Percentiles rank a stretch among this genome's conserved stretches.
Evolutionary conservation across 169 alveolate species (phyloP).

Genomic region (Cryptosporidium sp.): DNA sequence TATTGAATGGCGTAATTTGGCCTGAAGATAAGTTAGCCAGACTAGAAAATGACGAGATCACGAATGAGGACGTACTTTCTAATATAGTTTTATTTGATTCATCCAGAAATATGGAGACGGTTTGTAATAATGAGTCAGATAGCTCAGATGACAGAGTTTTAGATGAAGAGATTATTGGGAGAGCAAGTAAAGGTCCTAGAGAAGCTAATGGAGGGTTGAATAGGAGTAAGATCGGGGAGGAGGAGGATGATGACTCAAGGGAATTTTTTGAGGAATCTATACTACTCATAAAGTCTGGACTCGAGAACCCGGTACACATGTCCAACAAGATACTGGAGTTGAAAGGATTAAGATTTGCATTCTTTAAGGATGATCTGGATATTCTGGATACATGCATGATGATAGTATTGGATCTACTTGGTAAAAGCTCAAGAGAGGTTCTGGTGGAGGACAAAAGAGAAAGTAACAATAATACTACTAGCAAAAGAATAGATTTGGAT

Average conservation of each 20-base stretch:
- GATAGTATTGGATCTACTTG: neutral
- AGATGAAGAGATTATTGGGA: neutral
- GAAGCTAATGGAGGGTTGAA: neutral
- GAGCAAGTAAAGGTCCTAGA: neutral
- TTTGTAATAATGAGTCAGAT: neutral
- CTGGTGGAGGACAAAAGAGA: neutral
- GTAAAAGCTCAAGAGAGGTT: neutral
- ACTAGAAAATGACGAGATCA: neutral
- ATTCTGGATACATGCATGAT: constrained; percentile 7
- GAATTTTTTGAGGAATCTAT: constrained; percentile 27
- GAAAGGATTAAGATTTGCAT: constrained; percentile 72
- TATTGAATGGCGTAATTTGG: constrained; percentile 38
- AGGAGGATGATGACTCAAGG: constrained; percentile 6
- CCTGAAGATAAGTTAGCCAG: constrained; percentile 7
- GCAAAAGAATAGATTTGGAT: constrained; percentile 6
- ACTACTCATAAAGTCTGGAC: constrained; percentile 46
- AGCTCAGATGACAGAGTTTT: neutral
- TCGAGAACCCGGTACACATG: constrained; percentile 48
- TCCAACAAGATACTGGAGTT: constrained; percentile 55
- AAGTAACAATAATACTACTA: too few species aligned
- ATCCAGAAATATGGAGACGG: neutral
- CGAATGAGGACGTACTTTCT: constrained; percentile 16
- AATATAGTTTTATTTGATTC: constrained; percentile 25
- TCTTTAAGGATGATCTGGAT: constrained; percentile 61
- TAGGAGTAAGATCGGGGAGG: neutral